These are phyloP conservation scores for Thalassiosira pacifica DNA, from an alignment of 352 stramenopile species.

Conservation along the genomic window DNA sequence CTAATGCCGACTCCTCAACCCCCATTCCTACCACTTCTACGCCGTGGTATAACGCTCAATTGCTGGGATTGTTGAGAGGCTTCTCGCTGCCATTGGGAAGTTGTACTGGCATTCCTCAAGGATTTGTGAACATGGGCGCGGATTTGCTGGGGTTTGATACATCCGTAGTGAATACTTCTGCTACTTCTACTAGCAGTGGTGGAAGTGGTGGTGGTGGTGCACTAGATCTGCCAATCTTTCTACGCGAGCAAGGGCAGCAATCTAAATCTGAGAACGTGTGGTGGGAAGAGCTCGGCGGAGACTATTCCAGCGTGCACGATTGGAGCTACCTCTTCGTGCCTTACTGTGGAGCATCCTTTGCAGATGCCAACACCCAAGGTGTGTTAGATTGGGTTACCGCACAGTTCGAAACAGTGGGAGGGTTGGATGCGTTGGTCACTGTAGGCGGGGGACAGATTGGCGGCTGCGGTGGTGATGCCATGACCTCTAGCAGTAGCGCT, in stretches of 20 bases:
- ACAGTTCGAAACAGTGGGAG: slow-evolving; percentile 21
- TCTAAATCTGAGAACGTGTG: no score
- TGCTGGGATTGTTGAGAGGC: background rate
- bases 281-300: slow-evolving; percentile 33
- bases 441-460: slow-evolving; percentile 34
- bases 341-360: slow-evolving; percentile 6
- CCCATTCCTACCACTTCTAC: background rate
- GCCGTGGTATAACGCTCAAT: background rate
- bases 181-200: no score
- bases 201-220: background rate
- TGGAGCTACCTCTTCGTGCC: slow-evolving; percentile 53
- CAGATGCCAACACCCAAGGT: slow-evolving; percentile 12
- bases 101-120: slow-evolving; percentile 23
- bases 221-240: slow-evolving; percentile 34
- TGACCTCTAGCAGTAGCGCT: background rate
- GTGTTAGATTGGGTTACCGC: slow-evolving; percentile 45
- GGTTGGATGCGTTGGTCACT: slow-evolving; percentile 47
- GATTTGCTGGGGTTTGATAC: slow-evolving; percentile 7
- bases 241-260: background rate
- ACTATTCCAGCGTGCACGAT: slow-evolving; percentile 30
- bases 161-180: no score
- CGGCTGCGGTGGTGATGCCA: slow-evolving; percentile 5
- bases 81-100: slow-evolving; percentile 25
- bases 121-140: slow-evolving; percentile 19
- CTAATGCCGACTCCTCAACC: no score